A percentile compares a stretch with the other conserved stretches of the same genome.
Conservation (phyloP, 148 eudicot genomes). For the Rhododendron kiyosumense region DNA sequence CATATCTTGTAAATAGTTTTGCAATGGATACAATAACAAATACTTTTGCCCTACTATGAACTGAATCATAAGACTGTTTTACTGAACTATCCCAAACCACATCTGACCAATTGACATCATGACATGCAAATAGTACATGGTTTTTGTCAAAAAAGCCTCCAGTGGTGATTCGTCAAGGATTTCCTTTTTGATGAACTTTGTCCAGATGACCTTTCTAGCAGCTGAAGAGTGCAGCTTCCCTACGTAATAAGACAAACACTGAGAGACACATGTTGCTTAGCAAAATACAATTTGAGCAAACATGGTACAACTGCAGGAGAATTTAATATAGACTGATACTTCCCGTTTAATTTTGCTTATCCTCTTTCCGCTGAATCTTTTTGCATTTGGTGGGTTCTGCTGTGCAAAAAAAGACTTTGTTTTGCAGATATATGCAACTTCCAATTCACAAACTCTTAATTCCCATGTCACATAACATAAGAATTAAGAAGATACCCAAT, state of each 20-base stretch:
- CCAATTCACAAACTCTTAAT: background rate
- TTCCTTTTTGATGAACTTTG: background rate
- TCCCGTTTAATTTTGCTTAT: background rate
- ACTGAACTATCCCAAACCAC: background rate
- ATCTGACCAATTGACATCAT: background rate
- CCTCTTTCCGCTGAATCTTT: background rate
- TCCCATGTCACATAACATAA: background rate
- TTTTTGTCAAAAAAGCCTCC: background rate
- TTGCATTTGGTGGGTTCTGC: background rate
- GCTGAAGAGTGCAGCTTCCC: background rate
- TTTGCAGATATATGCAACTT: background rate
- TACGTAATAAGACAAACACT: background rate
- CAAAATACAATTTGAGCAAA: background rate
- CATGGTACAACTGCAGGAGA: background rate
- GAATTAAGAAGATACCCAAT: background rate
- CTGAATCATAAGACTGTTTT: background rate
- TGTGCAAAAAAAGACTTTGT: background rate
- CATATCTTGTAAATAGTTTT: background rate
- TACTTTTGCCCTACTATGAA: background rate
- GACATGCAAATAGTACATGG: background rate
- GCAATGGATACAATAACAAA: background rate
- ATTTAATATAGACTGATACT: background rate
- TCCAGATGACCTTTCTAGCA: background rate
- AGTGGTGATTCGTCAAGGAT: background rate
- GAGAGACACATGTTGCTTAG: background rate